A percentile compares a stretch with the other conserved stretches of the same genome.
phyloP scores from a whole-genome alignment of 352 stramenopile genomes.

The Phytophthora brassicae region DNA sequence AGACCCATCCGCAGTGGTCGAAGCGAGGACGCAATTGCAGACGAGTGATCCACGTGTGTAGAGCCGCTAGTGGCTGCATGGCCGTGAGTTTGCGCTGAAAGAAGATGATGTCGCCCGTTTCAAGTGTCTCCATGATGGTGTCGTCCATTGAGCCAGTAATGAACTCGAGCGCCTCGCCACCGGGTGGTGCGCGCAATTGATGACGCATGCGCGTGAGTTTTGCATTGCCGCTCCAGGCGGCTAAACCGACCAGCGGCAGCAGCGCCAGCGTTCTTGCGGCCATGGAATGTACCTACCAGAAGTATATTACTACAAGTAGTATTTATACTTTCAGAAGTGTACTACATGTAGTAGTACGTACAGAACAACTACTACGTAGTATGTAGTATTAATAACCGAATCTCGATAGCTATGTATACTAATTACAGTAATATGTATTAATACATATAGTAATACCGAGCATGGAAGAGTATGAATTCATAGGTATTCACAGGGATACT shows the following conservation, averaged over 20 bases:
- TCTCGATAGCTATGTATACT: too few species aligned
- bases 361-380: too few species aligned
- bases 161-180: slow-evolving; percentile 56
- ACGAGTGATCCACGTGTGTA: slow-evolving; percentile 66
- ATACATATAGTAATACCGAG: slow-evolving; percentile 15
- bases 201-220: slow-evolving; percentile 52
- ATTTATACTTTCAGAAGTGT: too few species aligned
- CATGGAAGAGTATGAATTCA: too few species aligned
- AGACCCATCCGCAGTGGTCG: slow-evolving; percentile 82
- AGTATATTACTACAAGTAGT: too few species aligned
- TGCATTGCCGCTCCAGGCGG: slow-evolving; percentile 72
- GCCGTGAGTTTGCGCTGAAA: slow-evolving; percentile 75
- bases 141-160: slow-evolving; percentile 83
- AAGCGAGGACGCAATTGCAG: slow-evolving; percentile 63
- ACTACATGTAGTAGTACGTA: too few species aligned
- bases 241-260: slow-evolving; percentile 63
- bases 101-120: slow-evolving; percentile 81
- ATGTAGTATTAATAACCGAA: too few species aligned
- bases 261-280: slow-evolving; percentile 42
- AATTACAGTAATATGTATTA: too few species aligned
- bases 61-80: slow-evolving; percentile 69
- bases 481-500: too few species aligned
- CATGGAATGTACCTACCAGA: too few species aligned
- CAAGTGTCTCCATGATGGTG: slow-evolving; percentile 84
- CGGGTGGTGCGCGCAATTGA: slow-evolving; percentile 33